Base-by-base conservation (phyloP, 768 basidiomycete genomes). In the Amanita phalloides region DNA sequence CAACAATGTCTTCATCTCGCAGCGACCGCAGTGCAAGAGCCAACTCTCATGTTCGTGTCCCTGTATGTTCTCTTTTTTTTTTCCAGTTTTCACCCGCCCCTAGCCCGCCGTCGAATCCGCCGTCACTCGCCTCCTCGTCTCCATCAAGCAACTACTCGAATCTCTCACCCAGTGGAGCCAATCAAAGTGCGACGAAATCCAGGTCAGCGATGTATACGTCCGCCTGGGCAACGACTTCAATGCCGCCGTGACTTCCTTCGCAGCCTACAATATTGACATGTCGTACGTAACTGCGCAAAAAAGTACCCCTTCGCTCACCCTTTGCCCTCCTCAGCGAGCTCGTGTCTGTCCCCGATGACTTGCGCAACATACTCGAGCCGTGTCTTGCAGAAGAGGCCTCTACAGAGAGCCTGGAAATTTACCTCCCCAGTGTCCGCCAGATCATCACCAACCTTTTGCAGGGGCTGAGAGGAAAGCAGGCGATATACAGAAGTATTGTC, bases 151-250 rank as follows among this genome's bases (percentile, higher is more conserved):
- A 56, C 80, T 99, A n/a, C 75, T 99, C 35, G 93, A 96, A 64
- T 76, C 87, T 1, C 75, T 96, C 51, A 90, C 88, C 5, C 70
- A 78, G 69, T 96, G 92, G 92, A 89, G 87, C 65, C 73, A 73
- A 53, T 67, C 77, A 54, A 75, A 81, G 59, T 75, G 86, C 59
- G 73, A 81, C 52, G 92, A 95, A 63, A 69, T 66, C 39, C 75
- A 88, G 58, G 92, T 99, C 63, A 96, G 93, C 74, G 91, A 97
- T 66, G 89, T 96, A 49, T 99, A 99, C 67, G 96, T 99, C 49
- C 81, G 83, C 50, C 74, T 99, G 21, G 96, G 96, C 21, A 97
- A 98, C 67, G 94, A 96, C 63, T 98, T 99, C 73, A 97, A 97
- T 62, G 79, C 81, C 13, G 93, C 93, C 8, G 90, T 94, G 36